Evolutionary conservation across 257 asterid species (phyloP).

Genomic region (Capsicum rhomboideum): DNA sequence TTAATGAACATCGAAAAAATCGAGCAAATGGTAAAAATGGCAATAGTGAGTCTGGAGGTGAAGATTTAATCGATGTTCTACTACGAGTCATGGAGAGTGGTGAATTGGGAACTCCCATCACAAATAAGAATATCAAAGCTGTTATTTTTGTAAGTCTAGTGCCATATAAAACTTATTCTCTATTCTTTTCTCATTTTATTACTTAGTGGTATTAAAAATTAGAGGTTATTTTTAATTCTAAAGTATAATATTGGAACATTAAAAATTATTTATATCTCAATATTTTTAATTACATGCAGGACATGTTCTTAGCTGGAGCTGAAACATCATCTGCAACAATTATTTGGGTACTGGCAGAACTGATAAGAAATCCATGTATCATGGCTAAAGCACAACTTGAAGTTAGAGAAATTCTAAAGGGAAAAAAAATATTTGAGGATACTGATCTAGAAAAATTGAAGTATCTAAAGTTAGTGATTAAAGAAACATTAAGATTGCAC

Average conservation of each 20-base stretch:
- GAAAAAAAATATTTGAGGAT: not conserved
- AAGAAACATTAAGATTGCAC: not conserved
- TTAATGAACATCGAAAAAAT: not conserved
- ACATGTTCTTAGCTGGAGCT: not conserved
- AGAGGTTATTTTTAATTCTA: no score
- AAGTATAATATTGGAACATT: no score
- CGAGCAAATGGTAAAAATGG: not conserved
- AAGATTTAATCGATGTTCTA: not conserved
- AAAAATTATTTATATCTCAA: no score
- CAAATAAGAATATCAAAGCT: not conserved
- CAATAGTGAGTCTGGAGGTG: not conserved
- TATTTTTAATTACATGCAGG: not conserved
- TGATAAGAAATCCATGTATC: not conserved
- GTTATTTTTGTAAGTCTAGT: not conserved
- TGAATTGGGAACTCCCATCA: not conserved
- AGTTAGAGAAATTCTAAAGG: not conserved
- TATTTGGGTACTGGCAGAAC: not conserved
- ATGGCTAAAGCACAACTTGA: not conserved
- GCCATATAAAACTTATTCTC: no score
- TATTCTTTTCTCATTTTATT: not conserved
- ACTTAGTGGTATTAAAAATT: no score
- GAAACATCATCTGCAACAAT: not conserved
- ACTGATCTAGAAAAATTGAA: not conserved
- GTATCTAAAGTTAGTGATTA: not conserved
- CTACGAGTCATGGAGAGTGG: not conserved